Conservation (phyloP, 192 early-diverging fungal species). For the Backusella macrospora region DNA sequence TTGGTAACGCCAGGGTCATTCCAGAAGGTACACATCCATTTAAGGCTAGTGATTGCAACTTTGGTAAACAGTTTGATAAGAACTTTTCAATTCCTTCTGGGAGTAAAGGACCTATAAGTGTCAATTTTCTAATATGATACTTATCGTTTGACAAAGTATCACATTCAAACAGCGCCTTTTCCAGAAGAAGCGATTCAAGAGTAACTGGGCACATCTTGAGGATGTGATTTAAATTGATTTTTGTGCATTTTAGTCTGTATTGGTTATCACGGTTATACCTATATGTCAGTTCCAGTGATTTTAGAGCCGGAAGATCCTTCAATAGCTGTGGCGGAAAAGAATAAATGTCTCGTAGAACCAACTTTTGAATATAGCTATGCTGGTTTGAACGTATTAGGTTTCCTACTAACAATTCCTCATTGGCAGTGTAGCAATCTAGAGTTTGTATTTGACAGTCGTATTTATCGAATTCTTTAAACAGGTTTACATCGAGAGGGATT, state of each 20-base stretch:
- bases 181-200: not conserved
- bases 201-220: not conserved
- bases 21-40: not conserved
- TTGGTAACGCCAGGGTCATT: not conserved
- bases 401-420: not conserved
- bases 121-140: not conserved
- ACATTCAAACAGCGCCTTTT: conserved; percentile 1
- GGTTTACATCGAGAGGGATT: not conserved
- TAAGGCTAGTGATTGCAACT: not conserved
- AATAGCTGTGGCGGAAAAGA: not conserved
- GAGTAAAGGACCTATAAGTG: not conserved
- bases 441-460: not conserved
- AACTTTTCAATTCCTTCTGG: not conserved
- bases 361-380: not conserved
- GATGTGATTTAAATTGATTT: not conserved
- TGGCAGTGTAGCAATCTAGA: not conserved
- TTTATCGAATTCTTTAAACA: not conserved
- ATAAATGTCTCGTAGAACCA: not conserved
- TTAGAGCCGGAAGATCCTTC: not conserved
- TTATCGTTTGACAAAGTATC: not conserved
- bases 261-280: not conserved
- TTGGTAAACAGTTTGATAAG: not conserved
- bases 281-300: not conserved
- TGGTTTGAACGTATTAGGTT: not conserved
- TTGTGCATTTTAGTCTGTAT: not conserved